Base-by-base conservation (phyloP, 2,329 filamentous ascomycete species). In the Fonsecaea multimorphosa region DNA sequence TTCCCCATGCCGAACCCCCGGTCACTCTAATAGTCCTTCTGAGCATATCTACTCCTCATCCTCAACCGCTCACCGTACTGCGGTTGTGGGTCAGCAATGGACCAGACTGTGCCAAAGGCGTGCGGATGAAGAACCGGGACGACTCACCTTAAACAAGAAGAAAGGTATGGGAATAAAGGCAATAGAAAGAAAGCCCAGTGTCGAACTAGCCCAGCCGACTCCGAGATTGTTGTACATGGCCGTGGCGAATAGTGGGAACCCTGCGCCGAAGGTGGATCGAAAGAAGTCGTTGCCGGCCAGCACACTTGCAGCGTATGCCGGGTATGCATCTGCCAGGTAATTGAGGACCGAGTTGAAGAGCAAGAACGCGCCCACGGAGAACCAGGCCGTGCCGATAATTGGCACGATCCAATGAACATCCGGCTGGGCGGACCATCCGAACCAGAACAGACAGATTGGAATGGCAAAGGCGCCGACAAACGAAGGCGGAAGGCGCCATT, bases 391-490 rank as follows among this genome's bases (percentile, higher is more conserved):
- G 56, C 59, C 59, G 34, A 54, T 54, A 36, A 61, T 61, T 24
- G 49, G 52, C 36, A 61, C 16, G 36, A 61, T 61, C 75, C 76
- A 80, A 65, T 79, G 77, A 2, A 78, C 68, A 71, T 34, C 60
- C 56, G 77, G 4, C 78, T 68, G 34, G 3, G 77, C 67, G 9
- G 73, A 71, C 78, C 78, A 80, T 14, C 78, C 79, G 64, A 81
- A 81, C 79, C 79, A 81, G 73, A 81, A 81, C 1, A 81, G 71
- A 62, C 78, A 80, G 55, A 80, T 77, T 0, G 79, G 78, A 12
- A 81, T 76, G 63, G 68, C 74, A 65, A 80, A 79, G 6, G 70
- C 75, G 32, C 78, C 79, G 14, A 80, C 72, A 36, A 76, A 75
- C 19, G 76, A 73, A 0, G 78, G 75, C 1, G 73, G 70, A 7